These are phyloP conservation scores for Colletotrichum musicola DNA, from an alignment of 2,329 filamentous ascomycete genomes.

Conservation along the genomic window DNA sequence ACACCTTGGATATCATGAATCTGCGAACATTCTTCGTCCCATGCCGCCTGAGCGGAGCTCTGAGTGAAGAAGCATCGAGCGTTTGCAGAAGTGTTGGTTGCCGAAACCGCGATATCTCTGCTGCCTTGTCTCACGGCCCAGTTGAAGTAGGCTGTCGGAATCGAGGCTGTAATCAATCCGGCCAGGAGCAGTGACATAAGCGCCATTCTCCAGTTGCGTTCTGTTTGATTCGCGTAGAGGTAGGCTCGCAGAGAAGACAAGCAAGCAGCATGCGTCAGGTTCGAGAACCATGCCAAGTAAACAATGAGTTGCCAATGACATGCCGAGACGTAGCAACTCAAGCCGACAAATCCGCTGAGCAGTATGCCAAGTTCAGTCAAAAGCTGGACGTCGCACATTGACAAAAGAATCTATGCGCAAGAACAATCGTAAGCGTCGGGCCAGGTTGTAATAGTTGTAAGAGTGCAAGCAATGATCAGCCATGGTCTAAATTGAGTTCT, in stretches of 20 bases:
- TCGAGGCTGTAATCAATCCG: neutral
- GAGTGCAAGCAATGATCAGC: no score
- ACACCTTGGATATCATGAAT: no score
- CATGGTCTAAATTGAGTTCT: no score
- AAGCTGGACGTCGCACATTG: constrained; percentile 44
- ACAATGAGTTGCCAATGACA: constrained; percentile 49
- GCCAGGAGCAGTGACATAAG: neutral
- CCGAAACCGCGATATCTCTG: no score
- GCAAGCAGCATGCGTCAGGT: constrained; percentile 45
- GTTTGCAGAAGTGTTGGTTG: no score
- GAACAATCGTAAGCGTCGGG: neutral
- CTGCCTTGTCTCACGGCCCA: no score
- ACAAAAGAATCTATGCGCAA: neutral
- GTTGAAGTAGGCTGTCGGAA: constrained; percentile 1
- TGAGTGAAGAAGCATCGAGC: no score
- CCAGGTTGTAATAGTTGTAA: no score
- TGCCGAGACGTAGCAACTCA: neutral
- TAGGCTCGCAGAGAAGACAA: constrained; percentile 28
- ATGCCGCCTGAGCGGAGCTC: no score
- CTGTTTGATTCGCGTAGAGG: neutral
- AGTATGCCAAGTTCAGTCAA: constrained; percentile 48
- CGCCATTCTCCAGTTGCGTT: neutral
- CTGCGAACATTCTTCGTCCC: no score
- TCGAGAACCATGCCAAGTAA: constrained; percentile 49
- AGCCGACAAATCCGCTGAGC: constrained; percentile 37